Conservation (phyloP, 257 asterid species). For the Capsicum chinense region DNA sequence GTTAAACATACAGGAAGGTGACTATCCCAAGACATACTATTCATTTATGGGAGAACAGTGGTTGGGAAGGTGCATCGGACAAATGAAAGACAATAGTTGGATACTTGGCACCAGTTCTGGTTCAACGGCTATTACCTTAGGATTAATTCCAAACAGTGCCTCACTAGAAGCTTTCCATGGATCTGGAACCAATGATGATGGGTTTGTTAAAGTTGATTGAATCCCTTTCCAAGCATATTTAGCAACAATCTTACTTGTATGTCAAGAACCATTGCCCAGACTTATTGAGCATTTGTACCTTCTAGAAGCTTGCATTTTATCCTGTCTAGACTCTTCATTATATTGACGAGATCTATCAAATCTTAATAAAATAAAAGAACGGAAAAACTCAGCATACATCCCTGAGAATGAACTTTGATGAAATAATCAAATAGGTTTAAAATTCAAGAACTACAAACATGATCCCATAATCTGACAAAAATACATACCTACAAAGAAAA, state of each 20-base stretch:
- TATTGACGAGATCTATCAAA: slow-evolving; percentile 31
- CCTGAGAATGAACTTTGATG: neutral
- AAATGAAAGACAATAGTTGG: slow-evolving; percentile 57
- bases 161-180: slow-evolving; percentile 97
- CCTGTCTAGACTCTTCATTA: slow-evolving; percentile 89
- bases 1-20: slow-evolving; percentile 17
- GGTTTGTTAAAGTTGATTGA: slow-evolving; percentile 87
- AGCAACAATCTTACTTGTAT: slow-evolving; percentile 95
- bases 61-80: neutral
- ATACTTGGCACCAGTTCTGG: slow-evolving; percentile 81
- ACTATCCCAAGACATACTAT: slow-evolving; percentile 5
- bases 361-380: neutral
- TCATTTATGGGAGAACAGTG: neutral
- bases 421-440: neutral
- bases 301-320: slow-evolving; percentile 96
- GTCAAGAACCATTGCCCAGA: slow-evolving; percentile 99
- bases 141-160: slow-evolving; percentile 68
- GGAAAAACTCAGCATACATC: neutral
- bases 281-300: slow-evolving; percentile 98
- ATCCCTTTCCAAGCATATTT: slow-evolving; percentile 99
- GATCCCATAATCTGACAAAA: neutral
- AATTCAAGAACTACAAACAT: slow-evolving; percentile 6
- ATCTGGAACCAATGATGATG: slow-evolving; percentile 88
- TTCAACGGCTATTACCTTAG: slow-evolving; percentile 92
- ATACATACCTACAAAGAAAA: neutral